These are phyloP conservation scores for Aspergillus hiratsukae DNA, from an alignment of 2,329 filamentous ascomycete species.

Conservation along the genomic window DNA sequence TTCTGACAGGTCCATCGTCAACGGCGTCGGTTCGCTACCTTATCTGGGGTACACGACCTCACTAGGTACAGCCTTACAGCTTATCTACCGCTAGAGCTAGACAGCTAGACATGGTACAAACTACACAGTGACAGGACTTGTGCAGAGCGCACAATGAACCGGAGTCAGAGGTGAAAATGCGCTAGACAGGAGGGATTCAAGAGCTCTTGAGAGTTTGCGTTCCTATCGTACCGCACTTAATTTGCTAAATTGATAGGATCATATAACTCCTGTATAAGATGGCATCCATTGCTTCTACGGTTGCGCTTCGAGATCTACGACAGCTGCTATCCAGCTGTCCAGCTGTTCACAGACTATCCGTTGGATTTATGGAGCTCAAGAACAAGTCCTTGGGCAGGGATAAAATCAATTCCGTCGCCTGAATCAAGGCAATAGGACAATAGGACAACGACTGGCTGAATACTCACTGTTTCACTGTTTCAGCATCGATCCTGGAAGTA, in stretches of 20 bases:
- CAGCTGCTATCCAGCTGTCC: background rate
- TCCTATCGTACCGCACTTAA: too few relatives aligned
- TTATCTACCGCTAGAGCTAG: slow-evolving; percentile 3
- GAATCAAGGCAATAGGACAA: background rate
- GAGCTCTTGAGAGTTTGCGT: too few relatives aligned
- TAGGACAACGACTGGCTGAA: background rate
- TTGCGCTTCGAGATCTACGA: background rate
- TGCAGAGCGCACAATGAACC: too few relatives aligned
- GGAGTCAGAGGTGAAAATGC: too few relatives aligned
- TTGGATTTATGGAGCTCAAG: background rate
- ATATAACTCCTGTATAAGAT: background rate
- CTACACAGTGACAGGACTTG: background rate
- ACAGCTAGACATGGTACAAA: slow-evolving; percentile 3
- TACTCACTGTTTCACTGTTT: too few relatives aligned
- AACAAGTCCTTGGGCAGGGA: background rate
- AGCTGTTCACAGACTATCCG: background rate
- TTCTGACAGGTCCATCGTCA: background rate
- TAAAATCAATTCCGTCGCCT: slow-evolving; percentile 11
- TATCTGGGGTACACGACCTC: slow-evolving; percentile 14
- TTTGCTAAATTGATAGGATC: background rate
- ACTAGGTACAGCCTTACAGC: background rate
- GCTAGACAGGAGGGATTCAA: background rate
- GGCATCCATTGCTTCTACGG: background rate
- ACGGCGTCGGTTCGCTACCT: slow-evolving; percentile 9
- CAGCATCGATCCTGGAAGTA: background rate